These are phyloP conservation scores for Daldinia concentrica DNA, from an alignment of 495 filamentous ascomycete genomes.

Conservation along the genomic window DNA sequence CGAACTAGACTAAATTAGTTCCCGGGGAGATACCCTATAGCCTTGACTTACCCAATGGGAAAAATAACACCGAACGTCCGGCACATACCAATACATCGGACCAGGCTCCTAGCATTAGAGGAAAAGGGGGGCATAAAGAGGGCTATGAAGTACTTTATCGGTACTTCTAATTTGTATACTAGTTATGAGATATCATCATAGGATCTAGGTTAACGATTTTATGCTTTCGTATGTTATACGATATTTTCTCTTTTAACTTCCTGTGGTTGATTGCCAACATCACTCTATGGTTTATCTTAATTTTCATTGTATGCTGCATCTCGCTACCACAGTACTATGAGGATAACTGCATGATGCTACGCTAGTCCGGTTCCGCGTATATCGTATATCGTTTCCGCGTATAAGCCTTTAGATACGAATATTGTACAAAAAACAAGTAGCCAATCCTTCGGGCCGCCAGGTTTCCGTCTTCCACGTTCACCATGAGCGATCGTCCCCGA, in stretches of 20 bases:
- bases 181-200: background rate
- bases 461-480: background rate
- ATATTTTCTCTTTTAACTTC: background rate
- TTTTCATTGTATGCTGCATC: background rate
- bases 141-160: background rate
- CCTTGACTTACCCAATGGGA: background rate
- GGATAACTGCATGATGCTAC: background rate
- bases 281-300: background rate
- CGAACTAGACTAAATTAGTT: background rate
- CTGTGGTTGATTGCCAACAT: background rate
- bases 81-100: background rate
- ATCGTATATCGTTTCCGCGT: conserved; percentile 2
- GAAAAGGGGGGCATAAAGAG: background rate
- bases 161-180: background rate
- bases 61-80: background rate
- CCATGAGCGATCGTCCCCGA: background rate
- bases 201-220: background rate
- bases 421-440: background rate
- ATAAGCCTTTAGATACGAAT: background rate
- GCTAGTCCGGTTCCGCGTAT: background rate
- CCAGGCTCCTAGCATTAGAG: background rate
- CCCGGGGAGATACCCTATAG: background rate
- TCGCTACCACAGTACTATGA: background rate
- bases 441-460: background rate
- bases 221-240: background rate